Evolutionary conservation across 2,329 filamentous ascomycete genomes (phyloP), one percentile per base, ranked within the genome.

Genomic region (Graphilbum fragrans): DNA sequence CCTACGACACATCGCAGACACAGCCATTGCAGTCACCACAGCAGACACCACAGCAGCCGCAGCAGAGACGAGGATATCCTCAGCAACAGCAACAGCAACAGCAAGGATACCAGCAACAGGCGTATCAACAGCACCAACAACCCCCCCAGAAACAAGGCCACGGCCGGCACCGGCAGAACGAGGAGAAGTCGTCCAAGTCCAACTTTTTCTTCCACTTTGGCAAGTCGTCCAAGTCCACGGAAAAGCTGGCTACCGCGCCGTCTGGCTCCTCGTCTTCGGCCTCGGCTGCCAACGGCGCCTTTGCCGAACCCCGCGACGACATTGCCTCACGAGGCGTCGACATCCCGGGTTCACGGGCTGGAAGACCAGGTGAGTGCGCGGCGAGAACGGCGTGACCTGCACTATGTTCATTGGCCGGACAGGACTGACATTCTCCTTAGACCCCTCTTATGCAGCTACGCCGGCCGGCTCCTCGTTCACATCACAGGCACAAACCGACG

Each of bases 121-220:
- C 39, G 25, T 41, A 45, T 44, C 46, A 45, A 40, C 54, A 47
- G 50, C 55, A 36, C 43, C 41, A 38, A 42, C 48, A 49, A 36
- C 45, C 52, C 27, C 45, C 41, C 36, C 47, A 55, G 36, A 45
- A 47, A 46, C 38, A 47, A 50, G 41, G 35, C 27, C 48, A 45
- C 44, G 39, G 44, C 45, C 45, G 52, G 39, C 41, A 38, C 35
- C 44, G 47, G 43, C 52, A 57, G 48, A 64, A 62, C 51, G 61
- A 57, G 49, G 61, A 58, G 40, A 67, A 65, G 49, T 49, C 59
- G n/a, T 60, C 64, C 44, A 70, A 66, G 52, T 63, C 64, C 51
- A 63, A 65, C 49, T 70, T 72, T 55, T 60, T 63, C 43, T 70
- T 70, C 51, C 64, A 67, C 53, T 71, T 72, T 54, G 63, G 59